phyloP scores from a whole-genome alignment of 352 stramenopile genomes.

The Aphanomyces cochlioides region DNA sequence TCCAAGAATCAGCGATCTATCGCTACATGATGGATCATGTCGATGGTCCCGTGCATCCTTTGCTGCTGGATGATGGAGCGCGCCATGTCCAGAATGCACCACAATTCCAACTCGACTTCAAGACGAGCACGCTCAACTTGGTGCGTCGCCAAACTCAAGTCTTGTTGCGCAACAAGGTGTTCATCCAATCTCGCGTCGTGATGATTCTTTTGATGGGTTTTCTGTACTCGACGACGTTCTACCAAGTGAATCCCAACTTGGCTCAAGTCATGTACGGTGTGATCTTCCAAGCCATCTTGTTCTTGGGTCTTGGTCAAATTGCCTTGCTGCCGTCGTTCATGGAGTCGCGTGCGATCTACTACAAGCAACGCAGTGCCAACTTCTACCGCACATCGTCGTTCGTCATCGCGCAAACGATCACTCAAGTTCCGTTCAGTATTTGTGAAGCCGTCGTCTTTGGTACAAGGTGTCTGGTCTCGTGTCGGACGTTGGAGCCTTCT shows the following conservation, averaged over 20 bases:
- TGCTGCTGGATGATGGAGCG: conserved; percentile 31
- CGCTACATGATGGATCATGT: conserved; percentile 39
- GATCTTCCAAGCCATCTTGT: conserved; percentile 74
- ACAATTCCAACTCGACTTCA: conserved; percentile 40
- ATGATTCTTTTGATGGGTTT: conserved; percentile 41
- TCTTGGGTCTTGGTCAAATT: conserved; percentile 68
- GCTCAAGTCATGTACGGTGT: conserved; percentile 50
- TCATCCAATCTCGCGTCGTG: conserved; percentile 39
- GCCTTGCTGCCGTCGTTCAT: conserved; percentile 57
- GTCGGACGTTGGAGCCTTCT: conserved; percentile 38
- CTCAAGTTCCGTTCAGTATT: conserved; percentile 41
- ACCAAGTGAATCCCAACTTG: conserved; percentile 38
- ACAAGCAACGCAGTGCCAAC: conserved; percentile 68
- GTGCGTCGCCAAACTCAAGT: conserved; percentile 40
- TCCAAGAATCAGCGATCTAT: conserved; percentile 42
- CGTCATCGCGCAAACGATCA: conserved; percentile 44
- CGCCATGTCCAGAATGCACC: conserved; percentile 38
- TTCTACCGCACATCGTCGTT: conserved; percentile 77
- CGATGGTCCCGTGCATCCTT: conserved; percentile 25
- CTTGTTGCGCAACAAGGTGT: conserved; percentile 40
- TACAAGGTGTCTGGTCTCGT: conserved; percentile 75
- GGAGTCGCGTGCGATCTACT: conserved; percentile 54
- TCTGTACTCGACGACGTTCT: conserved; percentile 45
- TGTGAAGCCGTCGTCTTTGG: conserved; percentile 73
- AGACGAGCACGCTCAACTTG: conserved; percentile 27